These are phyloP conservation scores for Achaetomium macrosporum DNA, from an alignment of 2,329 filamentous ascomycete genomes.

Conservation along the genomic window DNA sequence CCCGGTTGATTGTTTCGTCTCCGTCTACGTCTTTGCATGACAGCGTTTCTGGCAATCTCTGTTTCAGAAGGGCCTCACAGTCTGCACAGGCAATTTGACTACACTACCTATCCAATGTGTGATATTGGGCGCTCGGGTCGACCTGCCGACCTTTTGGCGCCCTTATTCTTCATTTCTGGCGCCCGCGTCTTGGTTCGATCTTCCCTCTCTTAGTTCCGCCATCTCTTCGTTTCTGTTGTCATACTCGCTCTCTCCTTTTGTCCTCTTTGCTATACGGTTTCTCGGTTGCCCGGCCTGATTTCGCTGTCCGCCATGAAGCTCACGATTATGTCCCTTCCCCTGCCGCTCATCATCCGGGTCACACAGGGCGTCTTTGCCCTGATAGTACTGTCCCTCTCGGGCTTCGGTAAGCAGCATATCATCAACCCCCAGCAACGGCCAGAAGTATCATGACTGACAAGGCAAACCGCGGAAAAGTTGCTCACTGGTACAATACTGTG, in stretches of 20 bases:
- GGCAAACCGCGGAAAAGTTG: conserved; percentile 36
- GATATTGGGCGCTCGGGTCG: conserved; percentile 1
- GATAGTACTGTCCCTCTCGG: conserved; percentile 42
- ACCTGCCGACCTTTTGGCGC: neutral
- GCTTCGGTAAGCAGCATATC: conserved; percentile 38
- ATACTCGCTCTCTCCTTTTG: neutral
- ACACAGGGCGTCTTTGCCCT: conserved; percentile 42
- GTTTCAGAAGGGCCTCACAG: conserved; percentile 13
- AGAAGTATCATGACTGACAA: neutral
- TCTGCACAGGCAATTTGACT: neutral
- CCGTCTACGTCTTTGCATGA: conserved; percentile 4
- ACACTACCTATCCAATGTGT: neutral
- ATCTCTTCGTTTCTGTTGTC: conserved; percentile 1
- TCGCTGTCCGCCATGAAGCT: conserved; percentile 1
- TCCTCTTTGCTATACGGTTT: neutral
- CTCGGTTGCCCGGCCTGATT: too few relatives aligned
- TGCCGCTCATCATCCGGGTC: conserved; percentile 40
- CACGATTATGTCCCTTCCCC: conserved; percentile 31
- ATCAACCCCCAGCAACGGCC: neutral
- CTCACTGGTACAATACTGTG: conserved; percentile 54
- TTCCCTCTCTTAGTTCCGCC: conserved; percentile 1
- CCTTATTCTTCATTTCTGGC: conserved; percentile 3
- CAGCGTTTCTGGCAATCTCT: conserved; percentile 10
- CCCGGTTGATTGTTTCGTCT: conserved; percentile 5
- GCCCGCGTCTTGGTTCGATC: conserved; percentile 6